These are phyloP conservation scores for Wickerhamiella australiensis DNA, from an alignment of 805 yeast species.

Conservation along the genomic window DNA sequence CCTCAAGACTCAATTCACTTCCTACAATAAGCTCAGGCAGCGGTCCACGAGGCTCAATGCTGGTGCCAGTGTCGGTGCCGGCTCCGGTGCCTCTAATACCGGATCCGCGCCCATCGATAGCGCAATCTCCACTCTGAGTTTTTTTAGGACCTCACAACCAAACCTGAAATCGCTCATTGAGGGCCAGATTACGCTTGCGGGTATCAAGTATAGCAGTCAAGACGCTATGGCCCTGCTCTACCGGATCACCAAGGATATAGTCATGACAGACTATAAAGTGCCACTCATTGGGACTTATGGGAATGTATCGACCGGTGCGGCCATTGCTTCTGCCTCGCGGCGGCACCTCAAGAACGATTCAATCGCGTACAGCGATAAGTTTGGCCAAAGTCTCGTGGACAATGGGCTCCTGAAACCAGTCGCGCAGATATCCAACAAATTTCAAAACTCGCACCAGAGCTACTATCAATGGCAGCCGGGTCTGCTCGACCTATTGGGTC, in stretches of 20 bases:
- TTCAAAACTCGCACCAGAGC: conserved; percentile 58
- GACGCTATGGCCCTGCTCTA: conserved; percentile 34
- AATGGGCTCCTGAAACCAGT: conserved; percentile 49
- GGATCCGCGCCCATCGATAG: conserved; percentile 11
- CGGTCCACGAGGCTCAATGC: conserved; percentile 15
- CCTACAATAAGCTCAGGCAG: conserved; percentile 15
- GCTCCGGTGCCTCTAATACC: background rate
- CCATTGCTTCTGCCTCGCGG: conserved; percentile 48
- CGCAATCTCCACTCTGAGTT: conserved; percentile 13
- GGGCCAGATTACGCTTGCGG: conserved; percentile 23
- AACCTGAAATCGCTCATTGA: background rate
- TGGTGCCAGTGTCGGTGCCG: background rate
- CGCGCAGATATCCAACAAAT: conserved; percentile 38
- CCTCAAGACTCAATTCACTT: conserved; percentile 1
- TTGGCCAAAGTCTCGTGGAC: conserved; percentile 62
- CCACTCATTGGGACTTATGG: conserved; percentile 58
- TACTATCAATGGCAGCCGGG: conserved; percentile 49
- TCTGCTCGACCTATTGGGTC: conserved; percentile 11
- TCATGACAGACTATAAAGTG: conserved; percentile 43
- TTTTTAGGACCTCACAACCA: conserved; percentile 3
- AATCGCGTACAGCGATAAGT: conserved; percentile 51
- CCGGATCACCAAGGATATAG: conserved; percentile 37
- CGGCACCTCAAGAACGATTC: conserved; percentile 37
- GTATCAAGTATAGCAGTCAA: conserved; percentile 27
- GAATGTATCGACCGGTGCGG: conserved; percentile 49